Conservation (phyloP, 2,329 filamentous ascomycete species). For the Fusarium agapanthi region DNA sequence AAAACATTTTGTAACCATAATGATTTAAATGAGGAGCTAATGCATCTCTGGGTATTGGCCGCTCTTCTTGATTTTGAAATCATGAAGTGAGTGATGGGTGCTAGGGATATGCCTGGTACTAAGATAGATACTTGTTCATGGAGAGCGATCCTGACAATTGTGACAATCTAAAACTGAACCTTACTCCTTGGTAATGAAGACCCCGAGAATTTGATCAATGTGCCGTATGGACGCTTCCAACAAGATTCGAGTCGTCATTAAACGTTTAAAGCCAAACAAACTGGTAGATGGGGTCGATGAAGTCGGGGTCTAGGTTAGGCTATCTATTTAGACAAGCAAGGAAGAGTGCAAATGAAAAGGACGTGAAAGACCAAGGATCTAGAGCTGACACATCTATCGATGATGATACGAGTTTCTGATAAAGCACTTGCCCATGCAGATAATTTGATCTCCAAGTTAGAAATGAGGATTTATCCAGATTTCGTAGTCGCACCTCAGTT, state of each 20-base stretch:
- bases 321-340: background rate
- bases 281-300: background rate
- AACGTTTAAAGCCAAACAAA: background rate
- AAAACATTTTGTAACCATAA: background rate
- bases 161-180: too few species aligned
- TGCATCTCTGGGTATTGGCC: background rate
- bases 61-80: background rate
- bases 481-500: background rate
- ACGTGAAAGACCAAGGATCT: background rate
- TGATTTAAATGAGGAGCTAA: background rate
- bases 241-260: background rate
- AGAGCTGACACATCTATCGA: background rate
- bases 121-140: background rate
- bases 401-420: background rate
- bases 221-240: background rate
- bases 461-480: background rate
- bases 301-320: background rate
- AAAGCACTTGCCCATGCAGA: background rate
- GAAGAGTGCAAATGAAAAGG: background rate
- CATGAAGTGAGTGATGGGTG: background rate
- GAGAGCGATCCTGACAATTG: background rate
- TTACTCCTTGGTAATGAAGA: background rate
- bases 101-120: background rate
- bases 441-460: background rate
- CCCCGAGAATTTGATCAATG: background rate